Base-by-base conservation (phyloP, 1,139 yeast genomes). In the Zhuliangozyma parablackwelliae region DNA sequence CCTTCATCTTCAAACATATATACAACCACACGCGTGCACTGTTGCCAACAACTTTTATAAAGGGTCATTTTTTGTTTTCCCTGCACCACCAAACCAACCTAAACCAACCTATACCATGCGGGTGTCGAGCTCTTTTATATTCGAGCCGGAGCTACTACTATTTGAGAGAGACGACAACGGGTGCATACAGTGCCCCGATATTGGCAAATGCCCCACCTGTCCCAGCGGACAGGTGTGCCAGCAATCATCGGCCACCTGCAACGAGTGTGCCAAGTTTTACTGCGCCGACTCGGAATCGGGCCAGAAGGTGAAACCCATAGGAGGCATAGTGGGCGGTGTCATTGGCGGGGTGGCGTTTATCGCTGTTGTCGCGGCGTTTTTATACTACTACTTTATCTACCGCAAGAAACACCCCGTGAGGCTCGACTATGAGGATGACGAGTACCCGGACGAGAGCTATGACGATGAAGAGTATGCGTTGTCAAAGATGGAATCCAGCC, bases 281-380 rank as follows among this genome's bases (percentile, higher is more conserved):
- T 83, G 90, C 56, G 59, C 62, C 2, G 51, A 53, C 2, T 38
- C 44, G 13, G 51, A 47, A 13, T 29, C 33, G 5, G 31, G 37
- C 16, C 36, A 39, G 6, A 31, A 47, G 6, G 34, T 48, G 13
- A 30, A 57, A 7, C 61, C 64, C 3, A 49, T 63, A 10, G 86
- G 87, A 13, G 85, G 79, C 2, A 73, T 81, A 2, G 78, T 79
- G 0, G 89, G 86, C 6, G 86, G 86, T 23, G 78, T 78, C 2
- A 67, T 75, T 2, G 85, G 82, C 9, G 78, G 76, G 7, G 59
- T 70, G 3, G 68, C 63, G 3, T 50, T 73, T 2, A 20, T 75
- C 2, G 58, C 65, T 0, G 40, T 65, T 1, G 31, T 70, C 7
- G 62, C 50, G 3, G 65, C 64, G 3, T 47, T 67, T 10, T 43